A percentile compares a stretch with the other conserved stretches of the same genome.
Evolutionary conservation across 495 filamentous ascomycete genomes (phyloP).

Genomic region (Penicillium longicatenatum): DNA sequence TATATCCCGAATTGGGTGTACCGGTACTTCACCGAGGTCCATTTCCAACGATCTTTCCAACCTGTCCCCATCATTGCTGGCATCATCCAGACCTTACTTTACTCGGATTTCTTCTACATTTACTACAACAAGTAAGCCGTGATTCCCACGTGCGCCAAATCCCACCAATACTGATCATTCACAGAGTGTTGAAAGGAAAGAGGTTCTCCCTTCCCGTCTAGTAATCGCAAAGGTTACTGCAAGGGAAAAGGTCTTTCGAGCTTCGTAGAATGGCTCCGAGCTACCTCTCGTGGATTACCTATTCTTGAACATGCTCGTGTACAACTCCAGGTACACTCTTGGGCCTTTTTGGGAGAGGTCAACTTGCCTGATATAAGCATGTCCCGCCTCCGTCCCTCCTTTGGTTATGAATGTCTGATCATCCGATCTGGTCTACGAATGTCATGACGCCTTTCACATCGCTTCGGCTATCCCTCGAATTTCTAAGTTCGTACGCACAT

Average conservation of each 20-base stretch:
- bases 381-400: not conserved
- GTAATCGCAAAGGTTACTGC: conserved; percentile 7
- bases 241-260: not conserved
- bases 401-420: conserved; percentile 1
- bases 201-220: conserved; percentile 86
- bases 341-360: not conserved
- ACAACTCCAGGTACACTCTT: not conserved
- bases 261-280: not conserved
- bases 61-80: conserved; percentile 83
- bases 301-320: not conserved
- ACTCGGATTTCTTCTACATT: conserved; percentile 99
- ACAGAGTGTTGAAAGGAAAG: conserved; percentile 78
- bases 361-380: not conserved
- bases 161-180: not conserved
- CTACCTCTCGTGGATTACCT: not conserved
- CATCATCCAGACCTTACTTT: conserved; percentile 88
- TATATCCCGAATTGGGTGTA: conserved; percentile 99
- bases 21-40: conserved; percentile 70
- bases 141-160: conserved; percentile 9
- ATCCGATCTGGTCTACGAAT: conserved; percentile 4
- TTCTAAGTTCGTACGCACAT: not conserved
- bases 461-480: not conserved
- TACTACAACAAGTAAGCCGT: conserved; percentile 86
- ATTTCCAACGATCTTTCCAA: conserved; percentile 62
- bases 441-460: conserved; percentile 1